A percentile compares a stretch with the other conserved stretches of the same genome.
Conservation (phyloP, 129 eudicot species). For the Sambucus nigra region DNA sequence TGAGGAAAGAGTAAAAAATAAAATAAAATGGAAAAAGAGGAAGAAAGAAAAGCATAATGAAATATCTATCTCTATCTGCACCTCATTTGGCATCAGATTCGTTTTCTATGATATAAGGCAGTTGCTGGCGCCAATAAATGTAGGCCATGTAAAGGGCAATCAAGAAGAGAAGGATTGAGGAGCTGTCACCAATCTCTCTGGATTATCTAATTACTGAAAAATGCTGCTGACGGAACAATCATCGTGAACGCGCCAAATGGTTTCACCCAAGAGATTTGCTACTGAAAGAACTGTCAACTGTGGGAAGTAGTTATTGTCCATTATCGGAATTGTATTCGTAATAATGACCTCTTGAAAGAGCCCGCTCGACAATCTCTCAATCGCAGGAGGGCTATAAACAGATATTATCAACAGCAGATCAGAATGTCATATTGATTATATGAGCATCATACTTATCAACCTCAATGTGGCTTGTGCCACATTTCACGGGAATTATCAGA, state of each 20-base stretch:
- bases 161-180: no score
- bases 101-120: not conserved
- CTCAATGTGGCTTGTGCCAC: not conserved
- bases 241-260: slow-evolving; percentile 89
- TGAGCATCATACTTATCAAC: no score
- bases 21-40: no score
- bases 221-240: slow-evolving; percentile 83
- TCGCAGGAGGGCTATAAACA: slow-evolving; percentile 72
- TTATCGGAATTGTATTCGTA: slow-evolving; percentile 62
- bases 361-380: slow-evolving; percentile 80
- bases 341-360: slow-evolving; percentile 78
- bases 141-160: not conserved
- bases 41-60: no score
- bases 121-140: not conserved
- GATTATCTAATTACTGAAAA: slow-evolving; percentile 31
- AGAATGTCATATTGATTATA: no score
- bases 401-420: no score
- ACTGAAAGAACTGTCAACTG: slow-evolving; percentile 82
- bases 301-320: slow-evolving; percentile 65
- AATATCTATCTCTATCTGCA: no score
- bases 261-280: slow-evolving; percentile 83
- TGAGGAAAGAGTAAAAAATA: no score
- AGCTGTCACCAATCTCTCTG: not conserved
- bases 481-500: not conserved
- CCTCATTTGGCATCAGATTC: not conserved